Conservation (phyloP, 2,329 filamentous ascomycete species). For the Pseudogymnoascus sp. region DNA sequence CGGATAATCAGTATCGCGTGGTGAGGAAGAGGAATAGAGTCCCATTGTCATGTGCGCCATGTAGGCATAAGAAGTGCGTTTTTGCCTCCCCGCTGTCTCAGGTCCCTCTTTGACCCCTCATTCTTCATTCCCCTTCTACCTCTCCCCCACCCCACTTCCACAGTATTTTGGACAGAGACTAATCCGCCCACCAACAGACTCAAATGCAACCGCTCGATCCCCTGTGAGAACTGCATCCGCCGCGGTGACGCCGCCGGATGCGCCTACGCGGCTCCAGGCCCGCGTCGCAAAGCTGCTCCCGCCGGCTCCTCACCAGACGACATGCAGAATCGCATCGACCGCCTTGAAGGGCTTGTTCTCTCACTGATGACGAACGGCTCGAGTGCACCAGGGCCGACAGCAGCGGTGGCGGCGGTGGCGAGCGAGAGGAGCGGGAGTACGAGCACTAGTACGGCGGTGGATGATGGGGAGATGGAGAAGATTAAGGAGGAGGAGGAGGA, state of each 20-base stretch:
- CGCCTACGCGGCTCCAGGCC: conserved; percentile 66
- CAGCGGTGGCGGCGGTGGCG: conserved; percentile 32
- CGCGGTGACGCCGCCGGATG: conserved; percentile 73
- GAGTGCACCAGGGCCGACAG: conserved; percentile 52
- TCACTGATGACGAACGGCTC: conserved; percentile 88
- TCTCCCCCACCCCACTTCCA: conserved; percentile 1
- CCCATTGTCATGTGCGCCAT: conserved; percentile 84
- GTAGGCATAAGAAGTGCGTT: conserved; percentile 78
- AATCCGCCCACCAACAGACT: conserved; percentile 41
- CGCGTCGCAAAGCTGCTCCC: conserved; percentile 61
- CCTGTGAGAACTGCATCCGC: conserved; percentile 92
- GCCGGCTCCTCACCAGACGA: conserved; percentile 66
- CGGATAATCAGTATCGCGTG: conserved; percentile 77
- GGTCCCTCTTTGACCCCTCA: conserved; percentile 13
- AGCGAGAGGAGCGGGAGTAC: conserved; percentile 22
- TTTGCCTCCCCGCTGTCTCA: conserved; percentile 13
- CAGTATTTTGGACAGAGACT: conserved; percentile 24
- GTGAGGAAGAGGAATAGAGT: conserved; percentile 88
- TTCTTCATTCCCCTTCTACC: conserved; percentile 19
- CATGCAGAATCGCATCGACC: conserved; percentile 97
- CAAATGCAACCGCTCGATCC: conserved; percentile 87
- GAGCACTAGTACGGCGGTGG: conserved; percentile 22
- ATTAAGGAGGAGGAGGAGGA: conserved; percentile 37
- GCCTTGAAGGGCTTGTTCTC: conserved; percentile 82
- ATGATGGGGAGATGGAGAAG: conserved; percentile 45